These are phyloP conservation scores for Calonectria honghensis DNA, from an alignment of 2,329 filamentous ascomycete genomes.

Conservation along the genomic window DNA sequence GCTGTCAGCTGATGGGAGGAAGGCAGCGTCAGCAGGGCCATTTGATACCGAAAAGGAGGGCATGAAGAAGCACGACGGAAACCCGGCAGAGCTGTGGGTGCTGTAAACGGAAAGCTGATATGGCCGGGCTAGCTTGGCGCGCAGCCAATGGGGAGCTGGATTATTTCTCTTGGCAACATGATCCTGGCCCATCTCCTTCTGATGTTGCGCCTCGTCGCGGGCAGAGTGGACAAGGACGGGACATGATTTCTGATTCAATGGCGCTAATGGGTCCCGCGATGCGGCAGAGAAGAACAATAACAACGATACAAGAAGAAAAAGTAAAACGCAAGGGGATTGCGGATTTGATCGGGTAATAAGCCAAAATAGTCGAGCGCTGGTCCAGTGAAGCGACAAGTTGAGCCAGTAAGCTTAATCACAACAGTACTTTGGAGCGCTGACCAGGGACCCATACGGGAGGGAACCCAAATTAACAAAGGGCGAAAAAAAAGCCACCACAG, in stretches of 20 bases:
- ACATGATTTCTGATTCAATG: not conserved
- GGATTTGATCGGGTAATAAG: not conserved
- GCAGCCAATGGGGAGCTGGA: constrained; percentile 28
- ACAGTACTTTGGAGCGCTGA: constrained; percentile 17
- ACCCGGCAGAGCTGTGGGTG: constrained; percentile 18
- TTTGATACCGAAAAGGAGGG: not conserved
- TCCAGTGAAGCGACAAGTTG: not conserved
- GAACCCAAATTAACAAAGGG: constrained; percentile 25
- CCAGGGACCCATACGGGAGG: constrained; percentile 24
- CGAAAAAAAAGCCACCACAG: constrained; percentile 7
- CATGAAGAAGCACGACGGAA: constrained; percentile 19
- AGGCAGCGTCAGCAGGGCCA: constrained; percentile 29
- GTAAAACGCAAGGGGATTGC: not conserved
- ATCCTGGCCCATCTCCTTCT: constrained; percentile 22
- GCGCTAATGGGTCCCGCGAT: constrained; percentile 5
- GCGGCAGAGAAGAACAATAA: not conserved
- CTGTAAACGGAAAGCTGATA: constrained; percentile 30
- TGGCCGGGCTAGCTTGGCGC: constrained; percentile 24
- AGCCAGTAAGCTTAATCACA: constrained; percentile 22
- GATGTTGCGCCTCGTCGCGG: constrained; percentile 28
- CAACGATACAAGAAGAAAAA: not conserved
- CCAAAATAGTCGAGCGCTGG: not conserved
- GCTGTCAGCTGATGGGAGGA: constrained; percentile 37
- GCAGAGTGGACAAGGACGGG: constrained; percentile 7
- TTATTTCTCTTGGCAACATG: constrained; percentile 34